A percentile compares a stretch with the other conserved stretches of the same genome.
phyloP scores from a whole-genome alignment of 345 rosid species.

The Camelina laxa region DNA sequence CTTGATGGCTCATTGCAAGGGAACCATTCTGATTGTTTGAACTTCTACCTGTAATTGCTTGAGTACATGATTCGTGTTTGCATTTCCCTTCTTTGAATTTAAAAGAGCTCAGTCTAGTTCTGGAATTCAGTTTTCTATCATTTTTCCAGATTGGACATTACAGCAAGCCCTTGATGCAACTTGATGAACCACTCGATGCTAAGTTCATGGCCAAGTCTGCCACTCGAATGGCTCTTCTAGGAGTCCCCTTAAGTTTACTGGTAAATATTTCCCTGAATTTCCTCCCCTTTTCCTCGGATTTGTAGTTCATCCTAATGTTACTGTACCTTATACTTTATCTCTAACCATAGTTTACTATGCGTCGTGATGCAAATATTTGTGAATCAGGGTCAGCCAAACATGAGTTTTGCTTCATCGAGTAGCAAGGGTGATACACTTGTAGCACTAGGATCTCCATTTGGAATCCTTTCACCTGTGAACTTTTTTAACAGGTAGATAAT shows the following conservation, averaged over 20 bases:
- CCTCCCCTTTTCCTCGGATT: constrained; percentile 10
- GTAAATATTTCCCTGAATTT: constrained; percentile 47
- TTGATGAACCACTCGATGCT: constrained; percentile 56
- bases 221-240: constrained; percentile 84
- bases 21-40: constrained; percentile 1
- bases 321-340: not conserved
- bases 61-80: not conserved
- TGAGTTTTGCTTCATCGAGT: constrained; percentile 47
- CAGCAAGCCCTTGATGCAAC: constrained; percentile 43
- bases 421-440: constrained; percentile 74
- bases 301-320: constrained; percentile 18
- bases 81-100: constrained; percentile 8
- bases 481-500: constrained; percentile 78
- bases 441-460: constrained; percentile 94
- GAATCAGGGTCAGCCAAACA: constrained; percentile 59
- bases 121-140: constrained; percentile 27
- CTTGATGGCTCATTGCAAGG: not conserved
- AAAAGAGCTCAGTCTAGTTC: not conserved
- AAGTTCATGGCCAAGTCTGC: constrained; percentile 57
- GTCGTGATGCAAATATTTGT: constrained; percentile 32
- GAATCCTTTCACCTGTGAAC: constrained; percentile 84
- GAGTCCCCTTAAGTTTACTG: constrained; percentile 54
- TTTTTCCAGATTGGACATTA: constrained; percentile 49
- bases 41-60: constrained; percentile 15
- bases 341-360: constrained; percentile 6